Base-by-base conservation (phyloP, 768 basidiomycete genomes). In the Asterophora parasitica region DNA sequence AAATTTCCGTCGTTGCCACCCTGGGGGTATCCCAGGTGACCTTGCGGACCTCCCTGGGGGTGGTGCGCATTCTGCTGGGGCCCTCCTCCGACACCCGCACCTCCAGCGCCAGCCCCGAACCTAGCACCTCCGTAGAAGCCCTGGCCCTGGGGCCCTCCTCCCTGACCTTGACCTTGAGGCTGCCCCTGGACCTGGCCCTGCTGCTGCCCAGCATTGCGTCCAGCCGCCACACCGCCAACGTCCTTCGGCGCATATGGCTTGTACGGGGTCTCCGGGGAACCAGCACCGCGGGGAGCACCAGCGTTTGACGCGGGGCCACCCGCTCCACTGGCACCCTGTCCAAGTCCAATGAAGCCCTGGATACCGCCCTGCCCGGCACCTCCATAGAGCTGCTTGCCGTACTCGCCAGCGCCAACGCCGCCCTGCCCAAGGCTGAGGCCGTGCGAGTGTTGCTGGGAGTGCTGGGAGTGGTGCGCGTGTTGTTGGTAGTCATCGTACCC, bases 171-270 rank as follows among this genome's bases (percentile, higher is more conserved):
- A 16, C 75, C 75, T 46, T 73, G 77, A 42, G 79, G 76, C 43
- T 72, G 78, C 36, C 75, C 77, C 32, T 79, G 81, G 3, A 62
- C 67, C 45, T 65, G 64, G 27, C 71, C 72, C 36, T 73, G 74
- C 46, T 68, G 70, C 9, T 68, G 69, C 26, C 70, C 64, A 8
- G 68, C 69, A 16, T 70, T 72, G 27, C 74, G 69, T 4, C 74
- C 72, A 15, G 72, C 69, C 11, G 75, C 70, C 31, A 72, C 73
- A 31, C 73, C 66, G 2, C 75, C 72, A 32, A 78, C 78, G 48
- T 85, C 87, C 69, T 87, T 86, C 9, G 75, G 69, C 4, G 76
- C 78, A 58, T 88, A 89, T 9, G 85, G 82, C 60, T 90, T 89
- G 67, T 87, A 89, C 12, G 83, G 68, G 7, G 79, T 68, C 64